Base-by-base conservation (phyloP, 345 rosid genomes). In the Gossypium rotundifolium region DNA sequence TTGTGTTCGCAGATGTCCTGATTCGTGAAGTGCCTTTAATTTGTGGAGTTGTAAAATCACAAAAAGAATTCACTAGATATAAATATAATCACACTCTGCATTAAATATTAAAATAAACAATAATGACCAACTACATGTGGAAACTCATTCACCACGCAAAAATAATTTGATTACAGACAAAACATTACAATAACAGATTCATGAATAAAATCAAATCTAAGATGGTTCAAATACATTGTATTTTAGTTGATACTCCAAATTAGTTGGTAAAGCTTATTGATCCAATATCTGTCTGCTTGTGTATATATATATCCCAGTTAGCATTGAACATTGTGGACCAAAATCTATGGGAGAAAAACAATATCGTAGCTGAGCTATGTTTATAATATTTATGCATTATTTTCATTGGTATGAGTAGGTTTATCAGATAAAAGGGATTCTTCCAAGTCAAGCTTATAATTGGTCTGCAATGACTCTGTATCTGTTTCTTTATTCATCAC, bases 381-480 rank as follows among this genome's bases (percentile, higher is more conserved):
- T 14, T 48, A 33, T 33, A 33, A 1, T 14, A 11, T 48, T 58
- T 23, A 58, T 58, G 62, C 12, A 25, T 25, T 12, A 14, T 5
- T 25, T 23, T 68, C 72, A 49, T 38, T 11, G 3, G 44, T 51
- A 27, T n/a, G 17, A 22, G 17, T 38, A n/a, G 9, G 9, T 52
- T 52, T 51, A n/a, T 55, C 3, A 11, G 22, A 14, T 23, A 90
- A 68, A 79, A 90, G 90, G 3, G 95, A 88, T 65, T 80, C 75
- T 76, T 87, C 79, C 77, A 90, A 65, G 68, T 72, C 82, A 68
- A 3, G 17, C 42, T 54, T 54, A 61, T 76, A 62, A 71, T 72
- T 76, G 33, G 63, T 54, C 51, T 74, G 74, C 17, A 11, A 65
- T 7, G 51, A 71, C 38, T 80, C 40, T 65, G 70, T 52, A 44